These are phyloP conservation scores for Colletotrichum nymphaeae DNA, from an alignment of 2,329 filamentous ascomycete genomes.

Conservation along the genomic window DNA sequence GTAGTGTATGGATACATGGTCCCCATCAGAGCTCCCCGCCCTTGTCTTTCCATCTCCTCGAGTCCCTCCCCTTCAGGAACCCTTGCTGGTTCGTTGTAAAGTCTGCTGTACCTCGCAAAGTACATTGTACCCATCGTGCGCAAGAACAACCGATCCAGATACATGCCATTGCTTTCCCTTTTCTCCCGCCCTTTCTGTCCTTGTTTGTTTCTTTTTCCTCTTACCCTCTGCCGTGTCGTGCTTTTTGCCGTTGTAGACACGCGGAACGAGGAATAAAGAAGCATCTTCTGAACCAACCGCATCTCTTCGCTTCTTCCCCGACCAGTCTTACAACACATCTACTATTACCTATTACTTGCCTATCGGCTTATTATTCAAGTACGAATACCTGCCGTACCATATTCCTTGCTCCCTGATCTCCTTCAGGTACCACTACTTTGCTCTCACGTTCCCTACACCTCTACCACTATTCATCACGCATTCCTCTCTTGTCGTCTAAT, in stretches of 20 bases:
- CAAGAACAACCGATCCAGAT: conserved; percentile 14
- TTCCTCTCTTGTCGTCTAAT: conserved; percentile 28
- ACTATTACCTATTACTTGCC: too few species aligned
- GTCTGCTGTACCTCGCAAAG: neutral
- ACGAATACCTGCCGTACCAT: neutral
- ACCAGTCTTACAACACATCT: neutral
- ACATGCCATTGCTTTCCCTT: conserved; percentile 33
- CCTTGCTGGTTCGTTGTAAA: neutral
- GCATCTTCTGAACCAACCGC: neutral
- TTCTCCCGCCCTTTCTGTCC: conserved; percentile 19
- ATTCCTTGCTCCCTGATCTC: neutral
- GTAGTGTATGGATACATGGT: neutral
- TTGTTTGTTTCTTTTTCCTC: conserved; percentile 10
- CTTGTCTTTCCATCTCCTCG: neutral
- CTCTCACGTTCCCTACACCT: conserved; percentile 20
- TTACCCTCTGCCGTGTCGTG: neutral
- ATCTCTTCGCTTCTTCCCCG: conserved; percentile 12
- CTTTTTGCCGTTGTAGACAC: conserved; percentile 16
- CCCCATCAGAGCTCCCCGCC: neutral
- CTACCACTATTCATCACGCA: neutral
- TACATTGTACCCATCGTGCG: conserved; percentile 13
- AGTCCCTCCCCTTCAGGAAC: neutral
- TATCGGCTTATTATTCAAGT: neutral
- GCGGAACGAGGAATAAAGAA: neutral
- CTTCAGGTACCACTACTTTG: conserved; percentile 10